phyloP scores from a whole-genome alignment of 768 basidiomycete species.

The Xerocomus potaroensis region DNA sequence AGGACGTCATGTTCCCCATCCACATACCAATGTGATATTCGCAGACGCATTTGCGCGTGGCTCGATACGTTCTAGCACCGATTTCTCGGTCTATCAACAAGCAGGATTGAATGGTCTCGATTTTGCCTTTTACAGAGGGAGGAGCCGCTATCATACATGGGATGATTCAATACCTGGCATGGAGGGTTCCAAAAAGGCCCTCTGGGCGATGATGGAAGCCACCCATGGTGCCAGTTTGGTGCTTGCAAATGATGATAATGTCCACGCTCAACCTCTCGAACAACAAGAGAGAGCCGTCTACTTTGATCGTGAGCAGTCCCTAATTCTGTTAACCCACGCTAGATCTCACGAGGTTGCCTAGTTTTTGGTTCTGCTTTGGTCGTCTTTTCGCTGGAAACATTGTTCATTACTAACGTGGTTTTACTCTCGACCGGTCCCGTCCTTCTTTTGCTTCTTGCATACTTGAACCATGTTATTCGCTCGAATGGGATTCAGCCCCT shows the following conservation, averaged over 20 bases:
- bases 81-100: conserved; percentile 63
- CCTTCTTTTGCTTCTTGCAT: conserved; percentile 42
- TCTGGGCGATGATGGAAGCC: conserved; percentile 81
- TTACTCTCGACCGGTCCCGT: conserved; percentile 63
- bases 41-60: conserved; percentile 67
- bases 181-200: conserved; percentile 46
- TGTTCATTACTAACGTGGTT: conserved; percentile 56
- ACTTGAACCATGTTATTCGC: conserved; percentile 28
- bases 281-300: conserved; percentile 45
- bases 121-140: conserved; percentile 71
- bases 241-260: conserved; percentile 45
- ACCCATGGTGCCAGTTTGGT: conserved; percentile 50
- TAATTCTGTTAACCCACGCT: not conserved
- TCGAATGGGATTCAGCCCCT: conserved; percentile 17
- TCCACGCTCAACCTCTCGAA: conserved; percentile 22
- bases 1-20: conserved; percentile 47
- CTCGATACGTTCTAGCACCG: conserved; percentile 64
- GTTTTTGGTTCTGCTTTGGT: conserved; percentile 58
- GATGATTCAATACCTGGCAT: conserved; percentile 63
- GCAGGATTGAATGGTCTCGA: conserved; percentile 67
- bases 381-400: conserved; percentile 46
- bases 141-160: conserved; percentile 74
- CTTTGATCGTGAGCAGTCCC: conserved; percentile 59
- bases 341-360: conserved; percentile 23
- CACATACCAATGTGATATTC: conserved; percentile 68